Conservation (phyloP, 202 grass and related monocot species). For the Zoysia matrella region DNA sequence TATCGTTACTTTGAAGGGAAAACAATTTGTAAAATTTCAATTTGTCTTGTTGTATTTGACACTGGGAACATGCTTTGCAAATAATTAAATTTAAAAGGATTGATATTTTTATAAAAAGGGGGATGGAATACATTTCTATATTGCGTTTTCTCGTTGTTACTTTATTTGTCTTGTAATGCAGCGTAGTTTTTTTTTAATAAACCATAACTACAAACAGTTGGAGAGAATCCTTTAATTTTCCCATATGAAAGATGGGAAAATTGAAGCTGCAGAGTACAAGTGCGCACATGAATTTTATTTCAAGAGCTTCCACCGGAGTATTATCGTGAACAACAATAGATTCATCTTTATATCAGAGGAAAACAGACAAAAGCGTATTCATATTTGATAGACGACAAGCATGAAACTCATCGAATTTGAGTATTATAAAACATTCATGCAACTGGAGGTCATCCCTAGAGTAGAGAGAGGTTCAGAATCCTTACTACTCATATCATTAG, state of each 20-base stretch:
- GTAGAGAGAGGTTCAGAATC: no score
- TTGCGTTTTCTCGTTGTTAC: neutral
- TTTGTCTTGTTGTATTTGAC: no score
- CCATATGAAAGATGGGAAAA: neutral
- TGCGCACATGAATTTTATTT: neutral
- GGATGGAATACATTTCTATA: neutral
- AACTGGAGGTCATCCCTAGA: no score
- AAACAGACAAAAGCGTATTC: neutral
- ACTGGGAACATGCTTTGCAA: no score
- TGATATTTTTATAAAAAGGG: no score
- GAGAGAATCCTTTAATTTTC: neutral
- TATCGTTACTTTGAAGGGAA: neutral
- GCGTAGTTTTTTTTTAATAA: neutral
- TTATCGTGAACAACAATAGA: neutral
- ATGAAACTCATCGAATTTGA: neutral
- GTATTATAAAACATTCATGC: neutral
- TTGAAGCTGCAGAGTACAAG: neutral
- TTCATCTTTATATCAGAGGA: neutral
- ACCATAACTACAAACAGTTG: neutral
- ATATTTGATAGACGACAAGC: constrained; percentile 36
- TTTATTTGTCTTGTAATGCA: neutral
- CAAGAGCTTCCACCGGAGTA: neutral
- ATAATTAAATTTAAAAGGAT: no score
- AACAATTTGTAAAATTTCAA: no score
- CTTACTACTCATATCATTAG: neutral